Conservation (phyloP, 805 yeast genomes). For the Debaryomyces prosopidis region DNA sequence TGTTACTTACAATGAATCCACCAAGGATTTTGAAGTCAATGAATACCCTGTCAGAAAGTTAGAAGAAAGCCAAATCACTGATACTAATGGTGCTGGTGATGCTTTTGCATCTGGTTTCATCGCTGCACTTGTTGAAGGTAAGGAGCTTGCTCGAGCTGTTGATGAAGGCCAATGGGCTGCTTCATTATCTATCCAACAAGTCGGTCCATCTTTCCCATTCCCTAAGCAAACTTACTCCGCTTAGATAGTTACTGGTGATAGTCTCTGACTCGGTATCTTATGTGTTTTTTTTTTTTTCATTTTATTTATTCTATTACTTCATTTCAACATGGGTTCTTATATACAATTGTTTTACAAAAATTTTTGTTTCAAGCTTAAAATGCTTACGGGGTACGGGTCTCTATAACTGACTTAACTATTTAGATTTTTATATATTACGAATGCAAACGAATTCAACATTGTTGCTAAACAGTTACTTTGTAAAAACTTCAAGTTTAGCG, state of each 20-base stretch:
- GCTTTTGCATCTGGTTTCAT: slow-evolving; percentile 97
- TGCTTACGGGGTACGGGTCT: slow-evolving; percentile 5
- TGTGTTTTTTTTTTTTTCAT: not conserved
- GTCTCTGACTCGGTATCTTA: not conserved
- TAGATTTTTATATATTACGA: slow-evolving; percentile 4
- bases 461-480: slow-evolving; percentile 4
- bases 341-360: slow-evolving; percentile 5
- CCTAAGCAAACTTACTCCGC: slow-evolving; percentile 58
- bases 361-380: slow-evolving; percentile 2
- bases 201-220: slow-evolving; percentile 92
- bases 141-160: slow-evolving; percentile 58
- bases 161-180: slow-evolving; percentile 98
- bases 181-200: slow-evolving; percentile 82
- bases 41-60: slow-evolving; percentile 73
- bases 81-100: slow-evolving; percentile 99
- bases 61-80: slow-evolving; percentile 66
- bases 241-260: slow-evolving; percentile 5
- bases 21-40: slow-evolving; percentile 48
- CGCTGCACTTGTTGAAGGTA: slow-evolving; percentile 81
- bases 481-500: not conserved
- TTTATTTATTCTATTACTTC: slow-evolving; percentile 10
- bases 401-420: not conserved
- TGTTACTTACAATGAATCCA: slow-evolving; percentile 54
- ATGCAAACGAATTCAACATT: slow-evolving; percentile 15
- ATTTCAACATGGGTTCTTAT: slow-evolving; percentile 23